Percentiles rank a stretch among this genome's conserved stretches.
Conservation (phyloP, 345 rosid genomes). For the Rhodamnia argentea region DNA sequence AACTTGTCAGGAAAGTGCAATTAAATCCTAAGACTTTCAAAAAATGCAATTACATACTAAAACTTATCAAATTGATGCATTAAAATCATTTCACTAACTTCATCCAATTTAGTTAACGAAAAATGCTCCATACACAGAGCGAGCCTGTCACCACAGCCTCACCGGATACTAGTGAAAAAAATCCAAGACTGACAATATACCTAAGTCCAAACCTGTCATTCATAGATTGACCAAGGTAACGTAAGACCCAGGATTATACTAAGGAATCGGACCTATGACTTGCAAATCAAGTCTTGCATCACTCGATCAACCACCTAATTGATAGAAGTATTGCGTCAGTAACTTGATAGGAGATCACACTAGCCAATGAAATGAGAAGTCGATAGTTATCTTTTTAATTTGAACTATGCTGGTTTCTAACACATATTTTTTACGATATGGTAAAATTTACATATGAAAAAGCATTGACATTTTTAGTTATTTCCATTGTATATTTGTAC, state of each 20-base stretch:
- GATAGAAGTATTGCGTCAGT: not conserved
- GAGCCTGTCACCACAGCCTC: too few relatives aligned
- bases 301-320: not conserved
- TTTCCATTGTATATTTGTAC: not conserved
- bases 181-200: not conserved
- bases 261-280: not conserved
- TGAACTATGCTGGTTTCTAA: not conserved
- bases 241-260: not conserved
- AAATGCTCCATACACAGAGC: too few relatives aligned
- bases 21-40: too few relatives aligned
- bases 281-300: not conserved
- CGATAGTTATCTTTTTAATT: not conserved
- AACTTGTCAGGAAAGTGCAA: too few relatives aligned
- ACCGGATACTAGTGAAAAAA: not conserved
- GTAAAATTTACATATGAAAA: not conserved
- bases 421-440: not conserved
- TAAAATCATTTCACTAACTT: too few relatives aligned
- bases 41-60: too few relatives aligned
- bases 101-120: too few relatives aligned
- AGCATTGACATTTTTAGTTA: not conserved
- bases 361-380: not conserved
- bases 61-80: too few relatives aligned
- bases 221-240: not conserved
- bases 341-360: not conserved
- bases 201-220: not conserved